Conservation (phyloP, 2,329 filamentous ascomycete genomes). For the Penicillium psychrosexuale region DNA sequence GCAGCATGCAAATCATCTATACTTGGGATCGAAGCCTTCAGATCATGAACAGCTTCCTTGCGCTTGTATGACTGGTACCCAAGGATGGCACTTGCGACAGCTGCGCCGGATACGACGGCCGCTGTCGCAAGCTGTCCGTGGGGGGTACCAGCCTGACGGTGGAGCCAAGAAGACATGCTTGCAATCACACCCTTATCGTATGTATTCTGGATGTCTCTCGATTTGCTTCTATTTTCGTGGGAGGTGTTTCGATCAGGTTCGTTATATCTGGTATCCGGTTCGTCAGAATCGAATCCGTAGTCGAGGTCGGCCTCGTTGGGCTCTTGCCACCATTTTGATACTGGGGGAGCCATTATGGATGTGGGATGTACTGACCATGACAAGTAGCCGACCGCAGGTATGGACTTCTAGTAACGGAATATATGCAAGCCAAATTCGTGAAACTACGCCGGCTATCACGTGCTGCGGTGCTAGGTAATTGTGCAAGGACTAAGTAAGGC, state of each 20-base stretch:
- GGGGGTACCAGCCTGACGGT: constrained; percentile 42
- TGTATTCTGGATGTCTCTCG: not conserved
- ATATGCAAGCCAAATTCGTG: constrained; percentile 20
- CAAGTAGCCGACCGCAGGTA: not conserved
- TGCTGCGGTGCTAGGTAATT: constrained; percentile 9
- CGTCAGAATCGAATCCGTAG: constrained; percentile 29
- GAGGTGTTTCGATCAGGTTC: constrained; percentile 12
- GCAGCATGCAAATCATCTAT: constrained; percentile 51
- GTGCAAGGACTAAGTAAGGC: not conserved
- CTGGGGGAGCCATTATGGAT: constrained; percentile 12
- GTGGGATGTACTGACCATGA: constrained; percentile 10
- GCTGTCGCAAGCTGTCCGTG: constrained; percentile 43
- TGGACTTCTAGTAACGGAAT: constrained; percentile 16
- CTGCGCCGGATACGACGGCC: constrained; percentile 44
- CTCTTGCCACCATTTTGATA: constrained; percentile 20
- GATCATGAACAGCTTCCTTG: constrained; percentile 53
- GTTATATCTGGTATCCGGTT: constrained; percentile 21
- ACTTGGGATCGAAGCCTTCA: constrained; percentile 62
- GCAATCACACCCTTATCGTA: constrained; percentile 14
- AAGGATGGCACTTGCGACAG: constrained; percentile 52
- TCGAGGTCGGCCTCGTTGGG: constrained; percentile 22
- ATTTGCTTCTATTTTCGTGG: constrained; percentile 4
- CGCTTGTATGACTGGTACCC: constrained; percentile 56
- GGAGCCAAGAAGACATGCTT: constrained; percentile 46
- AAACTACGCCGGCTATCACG: constrained; percentile 22